Conservation (phyloP, 139 green algal species). For the Chlorella vulgaris region DNA sequence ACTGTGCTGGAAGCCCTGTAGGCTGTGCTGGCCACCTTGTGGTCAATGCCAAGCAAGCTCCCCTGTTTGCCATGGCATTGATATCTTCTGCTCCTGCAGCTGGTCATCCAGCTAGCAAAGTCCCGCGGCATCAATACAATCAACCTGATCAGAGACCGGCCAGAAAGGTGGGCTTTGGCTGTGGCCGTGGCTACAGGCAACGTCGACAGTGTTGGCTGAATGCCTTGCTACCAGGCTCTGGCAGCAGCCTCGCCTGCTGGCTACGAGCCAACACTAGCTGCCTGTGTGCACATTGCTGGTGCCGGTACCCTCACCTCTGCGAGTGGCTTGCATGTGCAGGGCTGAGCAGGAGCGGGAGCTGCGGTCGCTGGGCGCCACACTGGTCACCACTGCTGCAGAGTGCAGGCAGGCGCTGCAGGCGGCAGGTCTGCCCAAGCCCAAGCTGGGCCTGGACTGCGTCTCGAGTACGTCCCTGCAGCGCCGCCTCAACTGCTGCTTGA, state of each 20-base stretch:
- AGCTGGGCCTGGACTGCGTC: conserved; percentile 83
- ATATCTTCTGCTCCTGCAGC: too few relatives aligned
- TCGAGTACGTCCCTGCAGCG: conserved; percentile 52
- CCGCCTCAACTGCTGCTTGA: neutral
- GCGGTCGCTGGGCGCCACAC: conserved; percentile 60
- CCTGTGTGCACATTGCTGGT: too few relatives aligned
- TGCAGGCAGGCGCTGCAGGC: conserved; percentile 50
- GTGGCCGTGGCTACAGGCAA: too few relatives aligned
- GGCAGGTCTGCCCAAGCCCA: conserved; percentile 48
- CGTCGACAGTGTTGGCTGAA: too few relatives aligned
- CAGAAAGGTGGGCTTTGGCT: conserved; percentile 24
- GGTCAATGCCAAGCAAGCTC: too few relatives aligned
- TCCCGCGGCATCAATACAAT: conserved; percentile 77
- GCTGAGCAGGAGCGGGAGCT: conserved; percentile 59
- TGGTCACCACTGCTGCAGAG: conserved; percentile 70
- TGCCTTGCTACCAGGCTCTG: too few relatives aligned
- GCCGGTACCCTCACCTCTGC: neutral
- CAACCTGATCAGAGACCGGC: conserved; percentile 85
- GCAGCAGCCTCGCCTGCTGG: too few relatives aligned
- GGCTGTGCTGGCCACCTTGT: too few relatives aligned
- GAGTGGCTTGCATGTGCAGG: conserved; percentile 26
- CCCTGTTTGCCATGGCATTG: too few relatives aligned
- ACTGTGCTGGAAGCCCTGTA: too few relatives aligned
- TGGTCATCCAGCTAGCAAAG: conserved; percentile 85
- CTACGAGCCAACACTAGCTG: too few relatives aligned